Evolutionary conservation across 2,329 filamentous ascomycete genomes (phyloP), one percentile per base, ranked within the genome.

Genomic region (Niveomyces coronatus): DNA sequence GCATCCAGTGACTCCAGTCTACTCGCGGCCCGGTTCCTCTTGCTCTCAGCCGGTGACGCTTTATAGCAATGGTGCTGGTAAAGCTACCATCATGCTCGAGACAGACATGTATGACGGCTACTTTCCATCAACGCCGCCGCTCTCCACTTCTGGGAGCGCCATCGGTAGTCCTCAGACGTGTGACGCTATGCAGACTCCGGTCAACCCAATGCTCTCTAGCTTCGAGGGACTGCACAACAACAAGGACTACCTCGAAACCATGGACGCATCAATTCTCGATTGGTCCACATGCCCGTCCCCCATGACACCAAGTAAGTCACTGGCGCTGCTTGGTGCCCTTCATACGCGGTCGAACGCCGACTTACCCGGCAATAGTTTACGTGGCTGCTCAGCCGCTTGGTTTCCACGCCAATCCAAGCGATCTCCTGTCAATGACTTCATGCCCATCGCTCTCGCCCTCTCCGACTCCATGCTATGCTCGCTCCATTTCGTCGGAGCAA

Each of bases 371-470:
- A 49, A 49, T 54, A 71, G 68, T 71, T 45, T 71, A 67, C 57
- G 59, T 71, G 39, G 62, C 67, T 49, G 61, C 63, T 43, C 67
- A 68, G 49, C 51, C 60, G 52, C 70, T 70, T 52, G 79, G 82
- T 60, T 70, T 79, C 64, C 73, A 68, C 57, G 63, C 63, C 57
- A 76, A 65, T 63, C 68, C 76, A 53, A 79, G 74, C 57, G 85
- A 88, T 60, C 71, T 85, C 49, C 68, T 86, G 49, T 83, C 83
- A 49, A 73, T 78, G 40, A 81, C 79, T 54, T 78, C 82, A 31
- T 89, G 82, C 67, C 84, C 86, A 48, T 91, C 86, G 42, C 76
- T 91, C 46, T 93, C 86, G 19, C 86, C 87, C 15, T 94, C 86
- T 22, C 86, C 87, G 14, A 83, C 85, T 33, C 85, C 85, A 20